Conservation (phyloP, 768 basidiomycete genomes). For the Termitomyces sp. region DNA sequence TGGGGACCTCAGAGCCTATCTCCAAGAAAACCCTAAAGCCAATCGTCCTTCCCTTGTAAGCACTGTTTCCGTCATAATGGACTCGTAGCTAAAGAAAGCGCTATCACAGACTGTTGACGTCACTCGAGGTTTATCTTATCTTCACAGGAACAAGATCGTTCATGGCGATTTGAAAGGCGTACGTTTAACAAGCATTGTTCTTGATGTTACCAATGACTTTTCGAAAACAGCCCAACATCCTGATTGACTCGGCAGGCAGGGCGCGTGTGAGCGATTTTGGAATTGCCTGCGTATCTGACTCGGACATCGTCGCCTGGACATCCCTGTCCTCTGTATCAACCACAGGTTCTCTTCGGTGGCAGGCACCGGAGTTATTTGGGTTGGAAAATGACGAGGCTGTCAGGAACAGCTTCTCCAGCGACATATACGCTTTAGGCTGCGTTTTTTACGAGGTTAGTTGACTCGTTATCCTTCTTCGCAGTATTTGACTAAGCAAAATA, state of each 20-base stretch:
- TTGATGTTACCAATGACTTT: neutral
- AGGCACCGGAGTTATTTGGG: neutral
- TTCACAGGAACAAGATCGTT: neutral
- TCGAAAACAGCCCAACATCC: too few relatives aligned
- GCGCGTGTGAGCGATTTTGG: slow-evolving; percentile 1
- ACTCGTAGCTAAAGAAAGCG: neutral
- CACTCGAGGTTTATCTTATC: neutral
- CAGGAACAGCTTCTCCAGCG: neutral
- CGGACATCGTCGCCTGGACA: neutral
- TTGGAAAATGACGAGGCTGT: neutral
- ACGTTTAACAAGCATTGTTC: neutral
- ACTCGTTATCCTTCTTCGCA: neutral
- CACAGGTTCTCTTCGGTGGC: slow-evolving; percentile 1
- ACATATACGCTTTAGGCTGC: slow-evolving; percentile 1
- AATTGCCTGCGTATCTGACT: neutral
- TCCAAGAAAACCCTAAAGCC: neutral
- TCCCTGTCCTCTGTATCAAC: neutral
- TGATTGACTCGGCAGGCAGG: slow-evolving; percentile 1
- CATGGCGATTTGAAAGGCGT: slow-evolving; percentile 2
- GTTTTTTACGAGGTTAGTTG: neutral
- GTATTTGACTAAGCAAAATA: neutral
- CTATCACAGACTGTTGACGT: neutral
- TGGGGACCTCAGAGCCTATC: neutral
- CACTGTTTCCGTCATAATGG: neutral
- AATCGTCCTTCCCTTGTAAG: neutral